These are phyloP conservation scores for Millerago galiae DNA, from an alignment of 805 yeast genomes.

Conservation along the genomic window DNA sequence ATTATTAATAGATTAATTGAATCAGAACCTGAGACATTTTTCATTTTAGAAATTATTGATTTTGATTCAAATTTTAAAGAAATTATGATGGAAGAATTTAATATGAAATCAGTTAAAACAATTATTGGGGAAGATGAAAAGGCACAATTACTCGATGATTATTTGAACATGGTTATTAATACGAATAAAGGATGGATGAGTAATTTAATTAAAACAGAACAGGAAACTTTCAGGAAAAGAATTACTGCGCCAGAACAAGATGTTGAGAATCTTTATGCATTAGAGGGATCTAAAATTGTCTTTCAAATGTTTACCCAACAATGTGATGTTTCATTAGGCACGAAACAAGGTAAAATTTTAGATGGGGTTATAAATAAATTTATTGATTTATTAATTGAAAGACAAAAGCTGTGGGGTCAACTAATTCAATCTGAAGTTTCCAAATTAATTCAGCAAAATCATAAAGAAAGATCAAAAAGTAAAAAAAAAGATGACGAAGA, in stretches of 20 bases:
- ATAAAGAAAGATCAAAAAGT: constrained; percentile 25
- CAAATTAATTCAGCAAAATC: constrained; percentile 23
- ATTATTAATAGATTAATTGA: constrained; percentile 60
- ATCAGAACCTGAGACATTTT: constrained; percentile 73
- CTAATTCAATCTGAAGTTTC: constrained; percentile 49
- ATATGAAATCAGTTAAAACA: constrained; percentile 38
- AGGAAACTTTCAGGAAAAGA: constrained; percentile 56
- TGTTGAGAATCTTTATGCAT: constrained; percentile 54
- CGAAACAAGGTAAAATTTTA: constrained; percentile 73
- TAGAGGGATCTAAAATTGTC: constrained; percentile 74
- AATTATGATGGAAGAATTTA: constrained; percentile 44
- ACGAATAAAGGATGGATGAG: constrained; percentile 85
- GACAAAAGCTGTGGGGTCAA: constrained; percentile 59
- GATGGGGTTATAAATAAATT: constrained; percentile 74
- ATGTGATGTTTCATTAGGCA: constrained; percentile 79
- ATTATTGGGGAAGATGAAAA: constrained; percentile 68
- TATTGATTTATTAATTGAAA: constrained; percentile 47
- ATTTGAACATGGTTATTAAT: constrained; percentile 57
- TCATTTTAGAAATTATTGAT: constrained; percentile 65
- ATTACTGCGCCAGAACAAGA: constrained; percentile 68
- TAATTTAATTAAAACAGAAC: constrained; percentile 62
- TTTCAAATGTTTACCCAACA: constrained; percentile 85
- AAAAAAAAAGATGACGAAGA: constrained; percentile 27
- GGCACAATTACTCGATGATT: constrained; percentile 69
- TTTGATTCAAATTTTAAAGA: constrained; percentile 66